Evolutionary conservation across 208 protist species (phyloP).

Genomic region (Wallacemonas sp.): DNA sequence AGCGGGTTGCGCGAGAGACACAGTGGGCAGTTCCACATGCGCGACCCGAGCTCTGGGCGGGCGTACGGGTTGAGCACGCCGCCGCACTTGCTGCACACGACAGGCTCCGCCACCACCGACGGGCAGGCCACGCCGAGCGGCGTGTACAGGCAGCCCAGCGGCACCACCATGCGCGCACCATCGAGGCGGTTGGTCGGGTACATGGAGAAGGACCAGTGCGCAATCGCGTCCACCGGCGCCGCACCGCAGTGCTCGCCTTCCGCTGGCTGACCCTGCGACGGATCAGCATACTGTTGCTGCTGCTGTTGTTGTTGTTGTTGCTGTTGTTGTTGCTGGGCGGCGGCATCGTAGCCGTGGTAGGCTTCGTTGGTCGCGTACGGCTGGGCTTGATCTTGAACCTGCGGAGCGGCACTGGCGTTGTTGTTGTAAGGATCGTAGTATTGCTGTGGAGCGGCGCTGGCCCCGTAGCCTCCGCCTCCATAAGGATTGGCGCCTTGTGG

Average conservation of each 20-base stretch:
- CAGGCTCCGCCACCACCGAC: slow-evolving; percentile 93
- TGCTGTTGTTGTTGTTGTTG: slow-evolving; percentile 31
- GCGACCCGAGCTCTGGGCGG: slow-evolving; percentile 56
- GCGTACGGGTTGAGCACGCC: slow-evolving; percentile 96
- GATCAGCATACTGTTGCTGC: slow-evolving; percentile 18
- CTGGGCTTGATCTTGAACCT: slow-evolving; percentile 18
- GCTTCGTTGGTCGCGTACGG: slow-evolving; percentile 15
- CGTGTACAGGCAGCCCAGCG: slow-evolving; percentile 96
- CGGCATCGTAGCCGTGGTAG: slow-evolving; percentile 22
- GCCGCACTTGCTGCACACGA: slow-evolving; percentile 92
- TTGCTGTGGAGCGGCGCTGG: slow-evolving; percentile 19
- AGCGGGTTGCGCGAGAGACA: slow-evolving; percentile 94
- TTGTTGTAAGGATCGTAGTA: slow-evolving; percentile 26
- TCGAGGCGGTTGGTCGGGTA: slow-evolving; percentile 96
- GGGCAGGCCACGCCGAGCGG: slow-evolving; percentile 91
- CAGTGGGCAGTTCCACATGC: slow-evolving; percentile 95
- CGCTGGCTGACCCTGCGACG: not conserved
- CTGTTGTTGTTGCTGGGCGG: slow-evolving; percentile 27
- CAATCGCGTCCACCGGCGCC: slow-evolving; percentile 23
- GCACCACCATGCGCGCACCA: slow-evolving; percentile 93
- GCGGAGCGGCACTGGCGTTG: slow-evolving; percentile 6
- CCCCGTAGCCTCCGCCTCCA: not conserved
- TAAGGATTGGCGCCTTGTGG: slow-evolving; percentile 12
- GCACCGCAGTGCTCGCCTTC: slow-evolving; percentile 4
- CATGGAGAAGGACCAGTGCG: slow-evolving; percentile 95